Evolutionary conservation across 306 rosid species (phyloP).

Genomic region (Pachyrhizus erosus): DNA sequence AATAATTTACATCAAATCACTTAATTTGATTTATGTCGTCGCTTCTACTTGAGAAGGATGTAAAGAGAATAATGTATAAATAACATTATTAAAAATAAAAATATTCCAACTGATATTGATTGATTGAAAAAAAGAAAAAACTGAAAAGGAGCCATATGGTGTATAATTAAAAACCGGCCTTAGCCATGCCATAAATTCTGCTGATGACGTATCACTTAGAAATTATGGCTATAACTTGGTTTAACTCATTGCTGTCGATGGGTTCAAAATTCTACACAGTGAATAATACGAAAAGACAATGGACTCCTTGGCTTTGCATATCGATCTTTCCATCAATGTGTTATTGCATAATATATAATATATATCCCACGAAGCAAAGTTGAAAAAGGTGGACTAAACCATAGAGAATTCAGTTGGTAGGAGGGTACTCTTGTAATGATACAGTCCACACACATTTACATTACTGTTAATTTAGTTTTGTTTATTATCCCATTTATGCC

Average conservation of each 20-base stretch:
- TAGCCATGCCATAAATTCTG: conserved; percentile 57
- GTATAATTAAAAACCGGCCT: conserved; percentile 49
- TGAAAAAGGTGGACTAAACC: not conserved
- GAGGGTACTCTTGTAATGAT: conserved; percentile 63
- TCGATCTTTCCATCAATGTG: not conserved
- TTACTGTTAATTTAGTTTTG: conserved; percentile 48
- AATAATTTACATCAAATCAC: not conserved
- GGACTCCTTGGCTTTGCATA: conserved; percentile 13
- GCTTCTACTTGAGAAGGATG: not conserved
- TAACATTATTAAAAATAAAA: not conserved
- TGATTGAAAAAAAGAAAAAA: conserved; percentile 27
- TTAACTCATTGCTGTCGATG: conserved; percentile 37
- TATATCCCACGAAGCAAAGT: not conserved
- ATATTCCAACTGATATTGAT: not conserved
- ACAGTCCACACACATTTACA: conserved; percentile 21
- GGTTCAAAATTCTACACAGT: conserved; percentile 42
- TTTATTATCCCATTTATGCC: conserved; percentile 65
- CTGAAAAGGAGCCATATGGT: conserved; percentile 40
- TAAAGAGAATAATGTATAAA: not conserved
- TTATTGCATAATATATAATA: not conserved
- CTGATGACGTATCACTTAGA: conserved; percentile 44
- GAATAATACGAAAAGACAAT: conserved; percentile 44
- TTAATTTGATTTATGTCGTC: not conserved
- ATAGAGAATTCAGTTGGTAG: conserved; percentile 16
- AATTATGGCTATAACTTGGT: conserved; percentile 49